Evolutionary conservation across 2,329 filamentous ascomycete genomes (phyloP).

Genomic region (Verticillium klebahnii): DNA sequence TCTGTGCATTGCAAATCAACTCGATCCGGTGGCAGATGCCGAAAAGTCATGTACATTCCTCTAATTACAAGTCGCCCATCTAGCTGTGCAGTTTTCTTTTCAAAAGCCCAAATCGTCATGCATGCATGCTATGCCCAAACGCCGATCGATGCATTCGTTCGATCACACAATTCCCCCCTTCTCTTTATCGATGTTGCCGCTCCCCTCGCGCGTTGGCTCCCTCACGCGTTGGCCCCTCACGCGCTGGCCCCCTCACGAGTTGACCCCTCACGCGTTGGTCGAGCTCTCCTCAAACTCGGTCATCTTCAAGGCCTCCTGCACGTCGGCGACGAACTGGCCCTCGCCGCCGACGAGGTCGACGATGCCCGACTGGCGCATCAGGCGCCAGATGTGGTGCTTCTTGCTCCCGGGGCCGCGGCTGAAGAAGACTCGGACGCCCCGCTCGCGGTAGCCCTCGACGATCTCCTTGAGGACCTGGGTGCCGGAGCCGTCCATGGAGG

Average conservation of each 20-base stretch:
- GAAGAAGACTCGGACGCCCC: slow-evolving; percentile 75
- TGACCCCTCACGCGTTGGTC: slow-evolving; percentile 6
- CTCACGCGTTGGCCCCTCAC: no score
- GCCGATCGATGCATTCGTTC: background rate
- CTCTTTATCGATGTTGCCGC: background rate
- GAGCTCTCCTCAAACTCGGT: slow-evolving; percentile 65
- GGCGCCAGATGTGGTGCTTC: slow-evolving; percentile 57
- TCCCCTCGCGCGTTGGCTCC: background rate
- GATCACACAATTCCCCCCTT: background rate
- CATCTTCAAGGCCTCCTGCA: slow-evolving; percentile 77
- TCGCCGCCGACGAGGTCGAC: slow-evolving; percentile 76
- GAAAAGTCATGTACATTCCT: background rate
- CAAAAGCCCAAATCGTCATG: background rate
- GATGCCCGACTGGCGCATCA: slow-evolving; percentile 79
- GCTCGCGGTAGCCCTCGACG: slow-evolving; percentile 71
- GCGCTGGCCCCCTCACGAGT: no score
- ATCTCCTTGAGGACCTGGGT: slow-evolving; percentile 91
- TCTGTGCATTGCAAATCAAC: no score
- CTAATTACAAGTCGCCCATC: background rate
- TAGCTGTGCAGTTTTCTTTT: background rate
- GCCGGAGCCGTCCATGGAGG: slow-evolving; percentile 86
- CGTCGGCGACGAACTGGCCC: slow-evolving; percentile 73
- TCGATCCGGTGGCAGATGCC: background rate
- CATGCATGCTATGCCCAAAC: background rate
- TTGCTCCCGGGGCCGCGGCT: slow-evolving; percentile 46